These are phyloP conservation scores for Fragaria ananassa DNA, from an alignment of 306 rosid genomes.

Conservation along the genomic window DNA sequence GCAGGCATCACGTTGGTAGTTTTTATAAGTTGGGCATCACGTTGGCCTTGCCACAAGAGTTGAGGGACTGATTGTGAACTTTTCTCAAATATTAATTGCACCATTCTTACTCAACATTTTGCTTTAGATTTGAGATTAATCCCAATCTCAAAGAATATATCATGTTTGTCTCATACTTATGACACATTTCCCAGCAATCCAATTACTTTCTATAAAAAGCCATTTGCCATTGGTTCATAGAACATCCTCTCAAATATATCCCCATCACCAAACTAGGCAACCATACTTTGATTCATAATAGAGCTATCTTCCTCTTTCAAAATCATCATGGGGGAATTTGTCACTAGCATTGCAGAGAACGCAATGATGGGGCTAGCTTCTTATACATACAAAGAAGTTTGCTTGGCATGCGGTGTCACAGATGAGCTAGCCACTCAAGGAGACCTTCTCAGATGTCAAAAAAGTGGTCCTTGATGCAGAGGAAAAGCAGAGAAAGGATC, in stretches of 20 bases:
- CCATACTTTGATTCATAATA: background rate
- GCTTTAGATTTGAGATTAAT: background rate
- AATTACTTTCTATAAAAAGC: background rate
- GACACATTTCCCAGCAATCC: background rate
- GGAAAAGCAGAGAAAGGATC: slow-evolving; percentile 14
- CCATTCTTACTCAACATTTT: background rate
- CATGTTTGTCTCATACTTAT: background rate
- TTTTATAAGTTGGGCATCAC: no score
- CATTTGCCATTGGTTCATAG: background rate
- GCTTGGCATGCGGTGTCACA: slow-evolving; percentile 15
- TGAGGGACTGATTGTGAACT: no score
- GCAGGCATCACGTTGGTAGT: no score
- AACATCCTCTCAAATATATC: background rate
- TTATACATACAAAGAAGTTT: background rate
- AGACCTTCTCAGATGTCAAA: background rate
- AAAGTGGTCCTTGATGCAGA: slow-evolving; percentile 20
- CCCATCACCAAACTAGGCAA: background rate
- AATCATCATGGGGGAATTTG: slow-evolving; percentile 9
- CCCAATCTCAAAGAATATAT: no score
- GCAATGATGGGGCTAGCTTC: background rate
- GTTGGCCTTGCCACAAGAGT: no score
- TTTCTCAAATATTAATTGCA: background rate
- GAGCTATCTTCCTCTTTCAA: background rate
- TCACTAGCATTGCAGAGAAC: background rate
- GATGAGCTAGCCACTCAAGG: slow-evolving; percentile 4